A percentile compares a stretch with the other conserved stretches of the same genome.
phyloP scores from a whole-genome alignment of 164 flowering plant species.

The Magnolia kwangsiensis region DNA sequence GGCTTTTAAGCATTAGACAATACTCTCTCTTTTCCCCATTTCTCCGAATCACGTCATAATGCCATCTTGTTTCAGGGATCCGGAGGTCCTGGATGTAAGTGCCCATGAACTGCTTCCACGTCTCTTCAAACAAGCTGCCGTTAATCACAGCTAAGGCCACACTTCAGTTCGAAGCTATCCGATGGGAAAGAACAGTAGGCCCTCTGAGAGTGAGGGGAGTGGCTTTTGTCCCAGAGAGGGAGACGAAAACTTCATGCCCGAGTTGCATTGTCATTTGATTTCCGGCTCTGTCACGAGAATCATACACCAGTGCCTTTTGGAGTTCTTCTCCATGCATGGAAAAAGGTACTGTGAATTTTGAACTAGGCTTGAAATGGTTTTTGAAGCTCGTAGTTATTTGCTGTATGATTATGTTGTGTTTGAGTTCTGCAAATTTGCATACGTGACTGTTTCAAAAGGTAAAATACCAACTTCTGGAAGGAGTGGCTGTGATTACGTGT shows the following conservation, averaged over 20 bases:
- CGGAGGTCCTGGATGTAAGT: conserved; percentile 59
- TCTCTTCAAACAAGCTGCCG: conserved; percentile 43
- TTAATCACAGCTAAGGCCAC: conserved; percentile 13
- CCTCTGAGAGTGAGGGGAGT: neutral
- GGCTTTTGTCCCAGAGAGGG: neutral
- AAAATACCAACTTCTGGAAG: neutral
- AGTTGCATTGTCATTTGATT: neutral
- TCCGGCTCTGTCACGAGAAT: neutral
- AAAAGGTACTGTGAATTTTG: neutral
- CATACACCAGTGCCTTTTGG: neutral
- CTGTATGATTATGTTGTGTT: neutral
- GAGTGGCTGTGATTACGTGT: no score
- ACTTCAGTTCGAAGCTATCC: neutral
- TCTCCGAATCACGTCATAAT: neutral
- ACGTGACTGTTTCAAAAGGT: neutral
- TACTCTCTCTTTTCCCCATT: neutral
- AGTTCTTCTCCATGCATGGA: neutral
- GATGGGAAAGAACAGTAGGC: neutral
- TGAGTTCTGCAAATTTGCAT: neutral
- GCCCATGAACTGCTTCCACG: conserved; percentile 82
- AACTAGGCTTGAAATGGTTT: neutral
- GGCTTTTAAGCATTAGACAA: neutral
- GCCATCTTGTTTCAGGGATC: conserved; percentile 51
- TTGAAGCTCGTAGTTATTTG: neutral
- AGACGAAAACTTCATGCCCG: neutral